Base-by-base conservation (phyloP, 768 basidiomycete genomes). In the Mycena sanguinolenta region DNA sequence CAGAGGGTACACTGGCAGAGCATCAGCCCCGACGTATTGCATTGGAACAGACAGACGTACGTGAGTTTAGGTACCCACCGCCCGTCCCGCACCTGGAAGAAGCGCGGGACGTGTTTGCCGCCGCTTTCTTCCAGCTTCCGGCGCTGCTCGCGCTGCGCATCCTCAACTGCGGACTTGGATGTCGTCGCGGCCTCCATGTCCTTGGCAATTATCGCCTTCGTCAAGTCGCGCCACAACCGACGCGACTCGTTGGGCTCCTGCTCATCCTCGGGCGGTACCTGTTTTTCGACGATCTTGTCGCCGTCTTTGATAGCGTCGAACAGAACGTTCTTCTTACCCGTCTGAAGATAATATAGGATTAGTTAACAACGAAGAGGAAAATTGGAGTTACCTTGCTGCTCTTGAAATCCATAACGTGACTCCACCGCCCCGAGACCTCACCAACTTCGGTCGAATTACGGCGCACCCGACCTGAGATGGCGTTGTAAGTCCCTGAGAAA, bases 401-500 rank as follows among this genome's bases (percentile, higher is more conserved):
- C 82, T 91, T 93, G 79, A 92, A 92, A 70, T 97, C 95, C 92
- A 99, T 97, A 30, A 89, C 78, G 73, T 93, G 90, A 78, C 91
- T 95, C 98, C 98, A 99, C 78, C 92, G 88, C 32, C 98, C 98
- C 17, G 88, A 88, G 42, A 99, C 82, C 77, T 98, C 96, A 6
- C 97, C 98, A 17, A 94, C 83, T 3, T 95, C 93, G 8, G 81
- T 82, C 30, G 84, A 82, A 16, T 87, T 85, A 58, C 84, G 87
- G 72, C 92, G 91, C 74, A 98, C 86, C 73, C 90, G 89, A 13
- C 98, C 98, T 7, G 89, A 80, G 67, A 99, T 88, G 42, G 92
- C 91, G 78, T 99, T 99, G 84, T 99, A 97, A 64, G 94, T 93
- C 27, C 98, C 98, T 1, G 96, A 96, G 82, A 98, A 98, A 87